Evolutionary conservation across 495 filamentous ascomycete species (phyloP), one percentile per base, ranked within the genome.

Genomic region (Aspergillus bertholletiae): DNA sequence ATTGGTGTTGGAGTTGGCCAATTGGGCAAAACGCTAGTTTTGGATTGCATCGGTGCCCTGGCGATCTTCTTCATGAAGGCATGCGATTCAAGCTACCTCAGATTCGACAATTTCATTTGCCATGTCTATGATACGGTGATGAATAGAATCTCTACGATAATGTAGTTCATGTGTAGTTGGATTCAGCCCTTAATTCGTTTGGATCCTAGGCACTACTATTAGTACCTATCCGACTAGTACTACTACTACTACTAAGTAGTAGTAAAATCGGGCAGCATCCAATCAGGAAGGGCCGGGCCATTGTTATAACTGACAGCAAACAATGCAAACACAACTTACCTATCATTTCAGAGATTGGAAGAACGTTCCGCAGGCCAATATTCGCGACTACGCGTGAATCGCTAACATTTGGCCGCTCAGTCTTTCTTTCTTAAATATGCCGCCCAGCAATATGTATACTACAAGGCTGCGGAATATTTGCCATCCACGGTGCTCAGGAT

Each of bases 251-350:
- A n/a, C n/a, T n/a, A n/a, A n/a, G n/a, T n/a, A n/a, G n/a, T n/a
- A n/a, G n/a, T n/a, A n/a, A n/a, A n/a, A n/a, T n/a, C n/a, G n/a
- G n/a, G n/a, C n/a, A 6, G 3, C 37, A 40, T 17, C 37, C 37
- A 40, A 7, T 40, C 37, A 40, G 5, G 37, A 40, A 20, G 37
- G 8, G 37, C 37, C 15, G 37, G 6, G 37, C 13, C 13, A n/a
- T 8, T n/a, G 11, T 26, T 5, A 5, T 12, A 48, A 5, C 32
- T 5, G 21, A 22, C 6, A n/a, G 21, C 48, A 50, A 50, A 50
- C 48, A 50, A 34, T 50, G 32, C 48, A 50, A 50, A 50, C 45
- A 49, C 37, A 3, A 47, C 9, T 23, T 45, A 30, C n/a, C n/a
- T 8, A 17, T 27, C 41, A 11, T 22, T 40, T n/a, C 8, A 17